Conservation (phyloP, 73 alveolate species). For the Halteria grandinella region DNA sequence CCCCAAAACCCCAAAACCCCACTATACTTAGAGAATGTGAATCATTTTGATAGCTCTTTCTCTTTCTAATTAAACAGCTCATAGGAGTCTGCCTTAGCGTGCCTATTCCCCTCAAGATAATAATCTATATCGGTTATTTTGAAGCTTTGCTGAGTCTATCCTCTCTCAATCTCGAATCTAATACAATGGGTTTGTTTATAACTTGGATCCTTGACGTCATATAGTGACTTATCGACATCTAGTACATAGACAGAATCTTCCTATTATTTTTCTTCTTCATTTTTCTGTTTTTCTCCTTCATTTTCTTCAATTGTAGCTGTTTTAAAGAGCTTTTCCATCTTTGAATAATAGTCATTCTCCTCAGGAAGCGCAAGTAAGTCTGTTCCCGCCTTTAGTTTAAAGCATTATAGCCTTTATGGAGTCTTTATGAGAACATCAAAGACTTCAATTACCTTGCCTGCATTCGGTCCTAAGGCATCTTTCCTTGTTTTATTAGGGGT, state of each 20-base stretch:
- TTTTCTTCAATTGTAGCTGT: background rate
- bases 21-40: no score
- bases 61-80: background rate
- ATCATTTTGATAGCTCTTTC: no score
- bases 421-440: constrained; percentile 45
- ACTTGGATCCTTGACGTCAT: constrained; percentile 20
- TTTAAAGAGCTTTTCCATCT: background rate
- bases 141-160: background rate
- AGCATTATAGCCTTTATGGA: constrained; percentile 10
- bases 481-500: no score
- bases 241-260: constrained; percentile 9
- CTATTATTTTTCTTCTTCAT: no score
- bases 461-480: no score
- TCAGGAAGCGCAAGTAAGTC: background rate
- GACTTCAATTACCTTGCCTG: constrained; percentile 45
- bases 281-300: no score
- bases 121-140: constrained; percentile 27
- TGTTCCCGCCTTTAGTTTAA: background rate
- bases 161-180: constrained; percentile 43
- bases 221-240: background rate
- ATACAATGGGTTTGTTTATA: constrained; percentile 27
- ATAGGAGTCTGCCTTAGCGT: background rate
- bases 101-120: constrained; percentile 19
- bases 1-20: no score
- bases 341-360: background rate